Percentiles rank a stretch among this genome's conserved stretches.
These are phyloP conservation scores for Schwanniomyces yamadae DNA, from an alignment of 805 yeast species.

Conservation along the genomic window DNA sequence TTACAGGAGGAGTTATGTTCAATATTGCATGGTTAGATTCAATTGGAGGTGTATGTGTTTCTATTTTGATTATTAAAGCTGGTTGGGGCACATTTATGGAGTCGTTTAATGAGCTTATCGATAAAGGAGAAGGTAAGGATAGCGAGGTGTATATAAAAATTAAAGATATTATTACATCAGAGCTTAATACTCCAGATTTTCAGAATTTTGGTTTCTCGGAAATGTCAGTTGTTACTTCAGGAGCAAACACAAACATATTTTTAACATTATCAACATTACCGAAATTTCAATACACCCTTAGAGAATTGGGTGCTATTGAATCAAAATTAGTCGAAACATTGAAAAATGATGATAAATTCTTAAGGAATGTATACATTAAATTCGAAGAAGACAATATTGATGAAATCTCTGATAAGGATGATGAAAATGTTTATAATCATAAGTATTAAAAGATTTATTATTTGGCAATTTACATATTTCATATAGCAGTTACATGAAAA, in stretches of 20 bases:
- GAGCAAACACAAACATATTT: constrained; percentile 52
- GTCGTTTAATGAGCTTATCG: constrained; percentile 76
- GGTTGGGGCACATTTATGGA: constrained; percentile 73
- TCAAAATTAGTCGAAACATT: constrained; percentile 33
- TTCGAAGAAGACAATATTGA: constrained; percentile 19
- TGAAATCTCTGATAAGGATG: neutral
- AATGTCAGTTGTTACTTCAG: constrained; percentile 52
- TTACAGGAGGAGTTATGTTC: constrained; percentile 78
- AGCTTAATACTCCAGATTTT: constrained; percentile 23
- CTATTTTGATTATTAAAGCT: constrained; percentile 76
- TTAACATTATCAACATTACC: constrained; percentile 25
- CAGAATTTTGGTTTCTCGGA: constrained; percentile 35
- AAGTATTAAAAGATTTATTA: too few species aligned
- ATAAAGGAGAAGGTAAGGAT: constrained; percentile 56
- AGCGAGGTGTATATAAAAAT: constrained; percentile 50
- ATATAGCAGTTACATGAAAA: too few species aligned
- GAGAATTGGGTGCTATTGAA: constrained; percentile 32
- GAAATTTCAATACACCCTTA: constrained; percentile 26
- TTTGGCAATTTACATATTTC: too few species aligned
- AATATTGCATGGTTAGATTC: constrained; percentile 86
- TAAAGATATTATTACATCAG: constrained; percentile 36
- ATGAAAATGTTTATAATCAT: neutral
- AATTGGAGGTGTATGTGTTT: constrained; percentile 86
- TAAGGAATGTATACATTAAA: constrained; percentile 43
- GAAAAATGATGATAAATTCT: constrained; percentile 37